A percentile compares a stretch with the other conserved stretches of the same genome.
phyloP scores from a whole-genome alignment of 73 alveolate species.

The Paraurostyla sp. region DNA sequence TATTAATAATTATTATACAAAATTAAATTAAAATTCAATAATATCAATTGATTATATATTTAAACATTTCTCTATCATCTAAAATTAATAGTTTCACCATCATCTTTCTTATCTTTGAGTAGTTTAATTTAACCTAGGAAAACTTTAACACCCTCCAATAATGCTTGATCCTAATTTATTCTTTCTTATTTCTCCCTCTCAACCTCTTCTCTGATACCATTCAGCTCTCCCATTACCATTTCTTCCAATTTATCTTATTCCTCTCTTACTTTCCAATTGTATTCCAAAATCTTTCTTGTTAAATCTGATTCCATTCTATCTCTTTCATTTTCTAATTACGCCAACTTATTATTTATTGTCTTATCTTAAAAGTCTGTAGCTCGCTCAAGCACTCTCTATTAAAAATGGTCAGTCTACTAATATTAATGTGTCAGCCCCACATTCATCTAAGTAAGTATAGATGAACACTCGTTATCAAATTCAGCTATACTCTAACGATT shows the following conservation, averaged over 20 bases:
- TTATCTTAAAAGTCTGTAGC: not conserved
- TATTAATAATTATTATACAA: not conserved
- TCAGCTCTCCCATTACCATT: constrained; percentile 26
- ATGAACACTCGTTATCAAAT: constrained; percentile 8
- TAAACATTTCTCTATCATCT: not conserved
- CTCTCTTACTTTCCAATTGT: constrained; percentile 36
- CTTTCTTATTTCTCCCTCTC: constrained; percentile 47
- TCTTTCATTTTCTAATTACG: constrained; percentile 3
- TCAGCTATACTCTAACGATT: not conserved
- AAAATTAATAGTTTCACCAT: not conserved
- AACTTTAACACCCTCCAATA: not conserved
- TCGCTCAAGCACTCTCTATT: constrained; percentile 30
- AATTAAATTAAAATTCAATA: not conserved
- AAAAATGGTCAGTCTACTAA: not conserved
- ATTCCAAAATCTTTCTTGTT: constrained; percentile 10
- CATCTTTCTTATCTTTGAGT: not conserved
- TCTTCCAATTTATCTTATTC: constrained; percentile 32
- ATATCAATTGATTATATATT: not conserved
- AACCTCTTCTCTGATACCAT: constrained; percentile 22
- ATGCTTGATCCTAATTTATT: not conserved
- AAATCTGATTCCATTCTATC: constrained; percentile 41
- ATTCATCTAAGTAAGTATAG: not conserved
- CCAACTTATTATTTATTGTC: not conserved
- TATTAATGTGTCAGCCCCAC: not conserved
- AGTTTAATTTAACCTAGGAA: not conserved